Base-by-base conservation (phyloP, 148 eudicot species). In the Pouteria glomerata region DNA sequence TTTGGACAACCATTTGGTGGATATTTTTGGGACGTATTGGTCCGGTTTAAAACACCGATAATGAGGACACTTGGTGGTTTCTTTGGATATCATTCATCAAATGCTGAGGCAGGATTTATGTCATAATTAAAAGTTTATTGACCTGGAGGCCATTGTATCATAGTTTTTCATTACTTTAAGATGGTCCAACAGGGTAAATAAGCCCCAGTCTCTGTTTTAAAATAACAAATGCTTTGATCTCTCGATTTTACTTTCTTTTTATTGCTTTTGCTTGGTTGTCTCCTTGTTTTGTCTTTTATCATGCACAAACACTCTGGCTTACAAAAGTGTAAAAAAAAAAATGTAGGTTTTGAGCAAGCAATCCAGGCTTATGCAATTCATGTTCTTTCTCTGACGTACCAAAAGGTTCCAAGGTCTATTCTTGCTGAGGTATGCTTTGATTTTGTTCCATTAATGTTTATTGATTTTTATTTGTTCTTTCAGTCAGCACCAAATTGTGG, bases 281-380 rank as follows among this genome's bases (percentile, higher is more conserved):
- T n/a, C 57, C 30, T 30, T 35, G 35, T 57, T 34, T 52, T 23
- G 45, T 29, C 58, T 34, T 55, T 21, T 6, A 3, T 1, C 63
- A 19, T 78, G n/a, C 37, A 1, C 39, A 8, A 56, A 16, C 19
- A n/a, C 44, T 50, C 24, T 27, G 44, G 48, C 77, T 69, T 24
- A 56, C 37, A 16, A 63, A 56, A 58, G 13, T 53, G 16, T 5
- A 39, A 66, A 30, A 55, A 33, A 66, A 30, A 55, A 33, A 57
- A 56, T 75, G 69, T 82, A 96, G 99, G 99, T 73, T 96, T 96
- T 77, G 97, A 96, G 81, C 92, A 92, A 78, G 97, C 99, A 56
- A 80, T 96, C 65, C 99, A 90, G 68, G 77, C 83, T 47, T 96
- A 96, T 87, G 97, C 94, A 66, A 63, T 88, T 73, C 99, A 96